A percentile compares a stretch with the other conserved stretches of the same genome.
Conservation (phyloP, 169 alveolate species). For the Toxoplasma gondii region DNA sequence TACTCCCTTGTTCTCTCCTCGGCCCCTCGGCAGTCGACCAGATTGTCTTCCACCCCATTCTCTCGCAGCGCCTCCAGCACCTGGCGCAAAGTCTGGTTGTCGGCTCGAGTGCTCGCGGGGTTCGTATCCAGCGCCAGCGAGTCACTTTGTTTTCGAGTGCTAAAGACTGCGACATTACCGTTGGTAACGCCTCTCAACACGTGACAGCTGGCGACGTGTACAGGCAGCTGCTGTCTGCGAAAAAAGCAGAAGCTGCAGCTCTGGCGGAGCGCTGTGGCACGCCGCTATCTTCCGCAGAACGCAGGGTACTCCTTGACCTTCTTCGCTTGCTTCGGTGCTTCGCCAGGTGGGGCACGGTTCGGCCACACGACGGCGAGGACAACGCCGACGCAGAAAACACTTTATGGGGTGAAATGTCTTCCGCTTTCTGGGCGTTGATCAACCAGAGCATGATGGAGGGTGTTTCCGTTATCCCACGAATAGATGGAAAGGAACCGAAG, state of each 20-base stretch:
- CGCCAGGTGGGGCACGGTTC: neutral
- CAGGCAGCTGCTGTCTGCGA: neutral
- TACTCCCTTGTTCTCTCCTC: neutral
- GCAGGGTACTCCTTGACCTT: neutral
- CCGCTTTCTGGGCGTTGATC: neutral
- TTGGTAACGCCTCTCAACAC: neutral
- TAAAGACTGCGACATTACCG: neutral
- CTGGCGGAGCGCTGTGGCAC: neutral
- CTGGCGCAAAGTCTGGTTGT: conserved; percentile 5
- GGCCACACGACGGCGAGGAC: neutral
- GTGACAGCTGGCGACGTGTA: neutral
- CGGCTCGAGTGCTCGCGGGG: conserved; percentile 25
- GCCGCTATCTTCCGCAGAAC: neutral
- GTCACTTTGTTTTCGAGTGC: neutral
- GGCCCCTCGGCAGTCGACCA: neutral
- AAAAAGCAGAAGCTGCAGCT: neutral
- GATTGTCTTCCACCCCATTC: neutral
- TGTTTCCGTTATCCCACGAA: neutral
- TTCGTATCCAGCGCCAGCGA: neutral
- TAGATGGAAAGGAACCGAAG: neutral
- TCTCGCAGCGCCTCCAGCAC: neutral
- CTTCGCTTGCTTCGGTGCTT: conserved; percentile 1
- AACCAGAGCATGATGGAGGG: conserved; percentile 39
- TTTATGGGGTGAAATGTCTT: neutral
- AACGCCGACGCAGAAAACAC: neutral